Evolutionary conservation across 2,329 filamentous ascomycete genomes (phyloP).

Genomic region (Talaromyces sp.): DNA sequence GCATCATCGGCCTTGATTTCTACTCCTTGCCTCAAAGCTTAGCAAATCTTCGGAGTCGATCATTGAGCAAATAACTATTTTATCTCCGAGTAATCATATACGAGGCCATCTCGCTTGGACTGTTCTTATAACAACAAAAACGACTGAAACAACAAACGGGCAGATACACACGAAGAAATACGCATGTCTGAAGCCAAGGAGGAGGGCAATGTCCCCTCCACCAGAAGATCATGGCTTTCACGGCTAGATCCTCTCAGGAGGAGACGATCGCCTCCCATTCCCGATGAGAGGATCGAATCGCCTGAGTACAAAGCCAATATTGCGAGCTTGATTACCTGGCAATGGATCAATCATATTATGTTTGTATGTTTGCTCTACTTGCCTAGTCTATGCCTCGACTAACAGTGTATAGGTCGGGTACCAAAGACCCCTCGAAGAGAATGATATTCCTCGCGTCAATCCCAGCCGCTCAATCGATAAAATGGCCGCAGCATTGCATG

Average conservation of each 20-base stretch:
- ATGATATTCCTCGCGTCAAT: constrained; percentile 82
- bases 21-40: neutral
- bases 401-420: constrained; percentile 62
- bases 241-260: constrained; percentile 18
- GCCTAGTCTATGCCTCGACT: neutral
- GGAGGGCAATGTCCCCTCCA: constrained; percentile 7
- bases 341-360: constrained; percentile 87
- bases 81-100: neutral
- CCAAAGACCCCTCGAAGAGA: constrained; percentile 70
- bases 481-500: constrained; percentile 61
- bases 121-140: neutral
- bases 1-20: neutral
- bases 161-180: neutral
- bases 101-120: neutral
- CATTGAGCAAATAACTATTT: neutral
- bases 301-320: constrained; percentile 68
- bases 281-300: constrained; percentile 51
- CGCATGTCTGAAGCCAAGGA: constrained; percentile 16
- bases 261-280: constrained; percentile 47
- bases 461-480: constrained; percentile 67
- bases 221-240: constrained; percentile 13
- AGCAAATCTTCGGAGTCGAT: neutral
- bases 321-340: constrained; percentile 71
- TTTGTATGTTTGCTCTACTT: constrained; percentile 46
- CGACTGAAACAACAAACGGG: neutral